Evolutionary conservation across 306 rosid species (phyloP).

Genomic region (Coriaria nepalensis): DNA sequence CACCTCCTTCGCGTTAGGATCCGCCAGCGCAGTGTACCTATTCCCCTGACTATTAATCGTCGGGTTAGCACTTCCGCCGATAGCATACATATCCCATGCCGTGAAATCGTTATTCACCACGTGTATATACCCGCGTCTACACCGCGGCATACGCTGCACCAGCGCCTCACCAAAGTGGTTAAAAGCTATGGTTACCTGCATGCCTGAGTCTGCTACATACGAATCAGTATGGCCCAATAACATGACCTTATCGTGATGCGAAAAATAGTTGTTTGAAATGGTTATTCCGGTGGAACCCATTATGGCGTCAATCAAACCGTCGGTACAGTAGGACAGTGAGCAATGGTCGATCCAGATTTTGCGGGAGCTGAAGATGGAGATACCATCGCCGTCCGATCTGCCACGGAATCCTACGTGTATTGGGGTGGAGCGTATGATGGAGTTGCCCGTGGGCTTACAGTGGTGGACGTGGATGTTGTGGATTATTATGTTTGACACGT

Average conservation of each 20-base stretch:
- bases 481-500: constrained; percentile 45
- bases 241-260: constrained; percentile 62
- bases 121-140: constrained; percentile 46
- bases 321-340: constrained; percentile 40
- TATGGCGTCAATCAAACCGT: constrained; percentile 50
- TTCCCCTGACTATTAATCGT: constrained; percentile 73
- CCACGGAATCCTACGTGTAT: constrained; percentile 46
- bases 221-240: constrained; percentile 35
- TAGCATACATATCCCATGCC: constrained; percentile 67
- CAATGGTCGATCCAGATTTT: constrained; percentile 72
- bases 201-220: constrained; percentile 30
- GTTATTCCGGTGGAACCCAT: constrained; percentile 62
- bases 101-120: constrained; percentile 62
- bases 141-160: constrained; percentile 59
- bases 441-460: constrained; percentile 52
- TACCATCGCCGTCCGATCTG: constrained; percentile 55
- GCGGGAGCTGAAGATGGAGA: constrained; percentile 32
- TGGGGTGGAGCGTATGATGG: constrained; percentile 38
- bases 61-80: constrained; percentile 60
- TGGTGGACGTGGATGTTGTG: constrained; percentile 55
- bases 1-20: constrained; percentile 52
- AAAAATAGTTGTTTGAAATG: constrained; percentile 40
- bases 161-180: constrained; percentile 52
- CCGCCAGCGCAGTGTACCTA: constrained; percentile 48
- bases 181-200: constrained; percentile 62